A percentile compares a stretch with the other conserved stretches of the same genome.
Conservation (phyloP, 768 basidiomycete genomes). For the Strobilomyces dryophilus region DNA sequence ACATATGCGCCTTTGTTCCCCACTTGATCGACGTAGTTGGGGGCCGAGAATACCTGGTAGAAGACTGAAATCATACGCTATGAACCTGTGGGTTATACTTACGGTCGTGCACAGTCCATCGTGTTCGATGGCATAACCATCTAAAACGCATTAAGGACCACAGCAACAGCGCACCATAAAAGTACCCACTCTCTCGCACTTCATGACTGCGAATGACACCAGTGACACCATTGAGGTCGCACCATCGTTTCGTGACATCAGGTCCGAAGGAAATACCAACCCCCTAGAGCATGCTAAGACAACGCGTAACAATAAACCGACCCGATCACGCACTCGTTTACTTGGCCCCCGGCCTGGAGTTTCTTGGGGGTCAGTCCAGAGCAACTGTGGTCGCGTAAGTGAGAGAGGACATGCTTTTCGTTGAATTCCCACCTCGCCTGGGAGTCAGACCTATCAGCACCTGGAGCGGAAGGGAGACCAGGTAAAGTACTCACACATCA, state of each 20-base stretch:
- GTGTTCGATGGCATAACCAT: conserved; percentile 94
- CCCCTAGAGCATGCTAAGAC: conserved; percentile 48
- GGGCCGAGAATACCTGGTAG: conserved; percentile 82
- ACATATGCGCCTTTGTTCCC: conserved; percentile 93
- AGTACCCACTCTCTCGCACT: conserved; percentile 75
- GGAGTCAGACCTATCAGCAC: conserved; percentile 7
- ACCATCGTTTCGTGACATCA: conserved; percentile 89
- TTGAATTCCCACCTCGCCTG: conserved; percentile 56
- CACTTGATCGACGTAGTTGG: conserved; percentile 90
- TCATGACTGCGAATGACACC: conserved; percentile 95
- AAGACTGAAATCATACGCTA: conserved; percentile 9
- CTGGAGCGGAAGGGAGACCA: not conserved
- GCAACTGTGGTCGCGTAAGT: conserved; percentile 45
- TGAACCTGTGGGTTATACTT: conserved; percentile 15
- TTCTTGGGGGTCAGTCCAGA: conserved; percentile 97
- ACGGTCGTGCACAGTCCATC: conserved; percentile 92
- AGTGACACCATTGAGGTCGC: conserved; percentile 78
- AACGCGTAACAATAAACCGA: conserved; percentile 3
- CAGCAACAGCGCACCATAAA: not conserved
- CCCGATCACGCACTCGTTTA: conserved; percentile 68
- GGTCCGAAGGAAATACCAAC: conserved; percentile 96
- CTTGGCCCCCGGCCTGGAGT: conserved; percentile 87
- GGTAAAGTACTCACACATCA: conserved; percentile 74
- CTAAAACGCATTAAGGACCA: conserved; percentile 33
- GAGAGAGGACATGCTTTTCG: not conserved